Conservation (phyloP, 192 early-diverging fungal species). For the Coemansia sp. region DNA sequence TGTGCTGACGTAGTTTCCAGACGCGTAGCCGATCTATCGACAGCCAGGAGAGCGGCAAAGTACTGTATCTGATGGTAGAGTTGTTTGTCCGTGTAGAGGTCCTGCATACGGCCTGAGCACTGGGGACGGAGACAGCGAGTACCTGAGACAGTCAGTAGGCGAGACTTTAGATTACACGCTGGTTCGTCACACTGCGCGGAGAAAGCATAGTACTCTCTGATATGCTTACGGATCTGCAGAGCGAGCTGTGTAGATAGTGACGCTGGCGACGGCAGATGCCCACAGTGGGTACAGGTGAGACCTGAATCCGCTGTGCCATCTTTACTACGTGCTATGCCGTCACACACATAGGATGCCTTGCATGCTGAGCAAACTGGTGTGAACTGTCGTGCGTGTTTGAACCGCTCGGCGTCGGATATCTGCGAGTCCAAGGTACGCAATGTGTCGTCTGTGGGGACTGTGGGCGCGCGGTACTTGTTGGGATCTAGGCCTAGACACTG, state of each 20-base stretch:
- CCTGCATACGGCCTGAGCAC: slow-evolving; percentile 68
- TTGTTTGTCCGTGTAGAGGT: slow-evolving; percentile 73
- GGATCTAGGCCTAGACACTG: slow-evolving; percentile 84
- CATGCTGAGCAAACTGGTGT: slow-evolving; percentile 66
- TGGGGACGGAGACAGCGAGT: slow-evolving; percentile 65
- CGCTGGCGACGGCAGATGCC: slow-evolving; percentile 35
- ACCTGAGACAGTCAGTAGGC: slow-evolving; percentile 70
- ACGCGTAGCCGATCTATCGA: slow-evolving; percentile 29
- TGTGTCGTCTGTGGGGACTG: slow-evolving; percentile 41
- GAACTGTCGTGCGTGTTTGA: slow-evolving; percentile 61
- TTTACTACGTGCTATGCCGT: slow-evolving; percentile 26
- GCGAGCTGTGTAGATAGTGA: slow-evolving; percentile 68
- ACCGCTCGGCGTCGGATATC: slow-evolving; percentile 71
- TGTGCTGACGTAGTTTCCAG: slow-evolving; percentile 21
- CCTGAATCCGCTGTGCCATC: slow-evolving; percentile 28
- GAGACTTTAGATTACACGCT: slow-evolving; percentile 67
- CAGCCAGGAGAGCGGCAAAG: slow-evolving; percentile 61
- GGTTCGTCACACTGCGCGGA: slow-evolving; percentile 81
- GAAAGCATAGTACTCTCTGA: slow-evolving; percentile 76
- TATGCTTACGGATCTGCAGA: slow-evolving; percentile 64
- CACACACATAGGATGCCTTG: slow-evolving; percentile 42
- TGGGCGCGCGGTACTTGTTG: slow-evolving; percentile 58
- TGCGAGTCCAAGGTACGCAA: slow-evolving; percentile 78
- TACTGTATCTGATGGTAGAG: slow-evolving; percentile 87
- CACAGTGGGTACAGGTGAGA: slow-evolving; percentile 64